Evolutionary conservation across 1,284 basidiomycete species (phyloP), one percentile per base, ranked within the genome.

Genomic region (Marasmius oreades): DNA sequence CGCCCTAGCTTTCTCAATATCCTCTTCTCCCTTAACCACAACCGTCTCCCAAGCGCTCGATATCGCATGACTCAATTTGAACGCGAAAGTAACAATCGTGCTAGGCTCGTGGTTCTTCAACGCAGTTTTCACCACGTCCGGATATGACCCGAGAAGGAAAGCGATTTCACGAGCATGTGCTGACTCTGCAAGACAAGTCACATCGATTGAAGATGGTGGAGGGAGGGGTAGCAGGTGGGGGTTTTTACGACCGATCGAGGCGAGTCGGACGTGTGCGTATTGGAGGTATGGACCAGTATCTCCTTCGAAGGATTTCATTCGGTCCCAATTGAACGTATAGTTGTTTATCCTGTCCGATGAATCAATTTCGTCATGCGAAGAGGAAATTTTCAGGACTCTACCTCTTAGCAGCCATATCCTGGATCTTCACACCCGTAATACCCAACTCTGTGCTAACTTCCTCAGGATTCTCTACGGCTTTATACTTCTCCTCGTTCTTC

Each of bases 401-500:
- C 92, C 92, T 79, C 73, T 95, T 98, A 24, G 92, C 93, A 43
- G 88, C 81, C 94, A 98, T 95, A 71, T 99, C 96, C 73, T 99
- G 97, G 64, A 99, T 95, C 79, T 99, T 99, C 68, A 99, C 90
- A 6, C 94, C 95, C 0, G 94, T 93, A 68, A 97, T 93, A 28
- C 96, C 97, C 56, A 98, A 87, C 70, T 98, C 92, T 64, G 84
- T 82, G 59, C 87, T 86, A 44, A 90, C 91, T 46, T 72, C 74
- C 69, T 93, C 89, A 0, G 95, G 95, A 73, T 99, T 86, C 68
- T 94, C 92, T 55, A 99, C 82, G 46, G 88, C 86, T 1, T 79
- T 84, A 67, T 97, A 98, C 76, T 99, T 99, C 57, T 86, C 93
- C 73, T 93, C 90, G 70, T 98, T 98, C 72, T 88, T 89, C 72